Evolutionary conservation across 768 basidiomycete genomes (phyloP), one percentile per base, ranked within the genome.

Genomic region (Russula lepida): DNA sequence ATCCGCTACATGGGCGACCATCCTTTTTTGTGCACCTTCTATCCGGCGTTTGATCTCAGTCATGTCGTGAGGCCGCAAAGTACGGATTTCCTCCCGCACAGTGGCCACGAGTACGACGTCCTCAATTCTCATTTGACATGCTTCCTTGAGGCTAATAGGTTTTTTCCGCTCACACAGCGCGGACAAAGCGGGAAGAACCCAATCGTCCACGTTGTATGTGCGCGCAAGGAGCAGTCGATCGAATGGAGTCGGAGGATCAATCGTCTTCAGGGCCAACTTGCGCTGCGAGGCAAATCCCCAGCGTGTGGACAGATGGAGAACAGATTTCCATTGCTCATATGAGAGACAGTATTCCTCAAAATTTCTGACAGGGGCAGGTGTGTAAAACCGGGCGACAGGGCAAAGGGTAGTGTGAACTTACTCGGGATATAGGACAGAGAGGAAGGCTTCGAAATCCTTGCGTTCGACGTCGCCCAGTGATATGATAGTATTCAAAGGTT

Each of bases 251-350:
- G 59, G 52, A 3, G 53, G 52, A 3, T 56, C 12, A 27, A 56
- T 27, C 11, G 30, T 30, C 17, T 19, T 32, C 17, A 64, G 15
- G 4, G 59, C 54, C 9, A 64, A 35, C 15, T 35, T 33, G 67
- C 60, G 74, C 67, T 64, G 69, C 46, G 53, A 62, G 33, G 61
- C 69, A 63, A 61, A 71, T 56, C 57, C 71, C 73, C 30, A 58
- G 28, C 21, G 43, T 21, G 43, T 44, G n/a, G 43, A 44, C 4
- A 44, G 21, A 21, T 21, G 43, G n/a, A 44, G 9, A 44, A 44
- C 21, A 21, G 43, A 44, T 21, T 44, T 21, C 43, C 43, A 44
- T 21, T 44, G 43, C 21, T 23, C 43, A 9, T 44, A 21, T 4
- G 43, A 44, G 43, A 44, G 43, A 44, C 9, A n/a, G 9, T 21